Conservation (phyloP, 2,329 filamentous ascomycete genomes). For the Sporothrix curviconia region DNA sequence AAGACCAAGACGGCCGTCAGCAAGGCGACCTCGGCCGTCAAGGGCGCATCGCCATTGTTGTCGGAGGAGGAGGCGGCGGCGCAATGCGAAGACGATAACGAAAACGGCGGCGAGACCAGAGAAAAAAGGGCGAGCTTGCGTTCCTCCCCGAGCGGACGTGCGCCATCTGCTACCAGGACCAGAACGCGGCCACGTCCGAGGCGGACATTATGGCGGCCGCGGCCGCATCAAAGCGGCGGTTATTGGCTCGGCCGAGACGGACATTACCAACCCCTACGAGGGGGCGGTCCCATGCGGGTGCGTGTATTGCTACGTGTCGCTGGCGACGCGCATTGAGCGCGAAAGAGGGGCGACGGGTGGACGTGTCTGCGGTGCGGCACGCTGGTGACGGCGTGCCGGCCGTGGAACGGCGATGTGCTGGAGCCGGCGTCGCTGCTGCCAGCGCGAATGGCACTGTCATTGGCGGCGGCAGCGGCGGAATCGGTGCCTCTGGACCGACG, state of each 20-base stretch:
- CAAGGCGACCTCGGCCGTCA: slow-evolving; percentile 27
- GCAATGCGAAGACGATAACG: background rate
- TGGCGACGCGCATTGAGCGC: slow-evolving; percentile 81
- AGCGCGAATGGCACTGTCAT: no score
- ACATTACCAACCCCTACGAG: slow-evolving; percentile 95
- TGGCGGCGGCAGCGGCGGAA: no score
- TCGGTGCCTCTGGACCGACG: background rate
- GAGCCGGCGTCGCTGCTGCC: slow-evolving; percentile 36
- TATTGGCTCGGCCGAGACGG: slow-evolving; percentile 80
- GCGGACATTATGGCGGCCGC: slow-evolving; percentile 65
- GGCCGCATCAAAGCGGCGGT: slow-evolving; percentile 67
- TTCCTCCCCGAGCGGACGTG: slow-evolving; percentile 92
- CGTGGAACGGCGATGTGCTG: slow-evolving; percentile 87
- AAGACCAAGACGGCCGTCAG: slow-evolving; percentile 63
- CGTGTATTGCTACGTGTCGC: slow-evolving; percentile 91
- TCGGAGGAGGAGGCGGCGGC: background rate
- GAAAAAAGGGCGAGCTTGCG: slow-evolving; percentile 61
- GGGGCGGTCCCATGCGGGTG: slow-evolving; percentile 82
- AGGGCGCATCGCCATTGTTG: slow-evolving; percentile 8
- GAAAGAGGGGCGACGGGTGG: slow-evolving; percentile 96
- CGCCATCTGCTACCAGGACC: slow-evolving; percentile 93
- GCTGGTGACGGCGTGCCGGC: slow-evolving; percentile 73
- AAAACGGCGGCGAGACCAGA: slow-evolving; percentile 39
- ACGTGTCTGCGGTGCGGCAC: slow-evolving; percentile 83
- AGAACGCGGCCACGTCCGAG: slow-evolving; percentile 71